These are phyloP conservation scores for Rhizophagus sp. DNA, from an alignment of 192 early-diverging fungal species.

Conservation along the genomic window DNA sequence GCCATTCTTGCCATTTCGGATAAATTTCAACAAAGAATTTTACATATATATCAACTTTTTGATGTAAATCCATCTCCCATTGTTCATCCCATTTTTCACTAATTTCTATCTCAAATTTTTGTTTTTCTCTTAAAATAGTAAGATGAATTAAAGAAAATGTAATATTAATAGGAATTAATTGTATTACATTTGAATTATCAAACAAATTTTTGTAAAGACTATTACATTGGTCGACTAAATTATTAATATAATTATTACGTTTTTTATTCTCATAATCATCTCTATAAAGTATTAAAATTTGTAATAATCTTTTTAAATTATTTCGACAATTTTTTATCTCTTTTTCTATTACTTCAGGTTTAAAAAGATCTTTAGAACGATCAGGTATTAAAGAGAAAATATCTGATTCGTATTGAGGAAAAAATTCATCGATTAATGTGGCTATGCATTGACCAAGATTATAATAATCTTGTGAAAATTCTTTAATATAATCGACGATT, in stretches of 20 bases:
- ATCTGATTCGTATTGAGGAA: background rate
- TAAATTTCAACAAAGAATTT: background rate
- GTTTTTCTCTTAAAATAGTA: background rate
- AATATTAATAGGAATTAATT: background rate
- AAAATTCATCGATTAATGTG: background rate
- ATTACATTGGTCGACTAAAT: background rate
- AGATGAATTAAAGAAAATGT: constrained; percentile 5
- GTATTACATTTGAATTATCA: background rate
- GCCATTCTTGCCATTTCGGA: background rate
- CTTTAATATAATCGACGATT: background rate
- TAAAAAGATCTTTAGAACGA: background rate
- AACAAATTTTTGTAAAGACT: background rate
- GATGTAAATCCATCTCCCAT: background rate
- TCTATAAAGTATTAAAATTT: background rate
- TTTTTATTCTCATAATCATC: background rate
- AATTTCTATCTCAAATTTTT: background rate
- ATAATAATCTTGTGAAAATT: background rate
- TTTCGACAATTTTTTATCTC: background rate
- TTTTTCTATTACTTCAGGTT: background rate
- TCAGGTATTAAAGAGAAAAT: background rate
- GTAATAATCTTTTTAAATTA: background rate
- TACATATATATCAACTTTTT: background rate
- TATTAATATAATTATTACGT: background rate
- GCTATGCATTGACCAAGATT: background rate
- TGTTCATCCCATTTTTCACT: background rate